A percentile compares a stretch with the other conserved stretches of the same genome.
phyloP scores from a whole-genome alignment of 208 protist species.

The Leishmania amazonensis region DNA sequence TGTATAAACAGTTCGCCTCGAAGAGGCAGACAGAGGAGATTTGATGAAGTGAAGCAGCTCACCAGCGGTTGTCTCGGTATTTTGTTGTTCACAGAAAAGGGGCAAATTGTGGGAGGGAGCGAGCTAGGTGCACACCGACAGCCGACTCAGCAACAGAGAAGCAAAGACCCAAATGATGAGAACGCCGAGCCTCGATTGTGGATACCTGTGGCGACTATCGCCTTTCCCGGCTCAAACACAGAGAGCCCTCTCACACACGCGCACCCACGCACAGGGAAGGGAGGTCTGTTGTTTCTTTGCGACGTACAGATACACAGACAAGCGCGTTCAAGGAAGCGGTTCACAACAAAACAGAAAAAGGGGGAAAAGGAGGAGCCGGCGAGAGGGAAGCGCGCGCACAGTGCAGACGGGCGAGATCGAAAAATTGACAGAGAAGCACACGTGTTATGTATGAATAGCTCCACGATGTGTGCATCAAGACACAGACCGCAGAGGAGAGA shows the following conservation, averaged over 20 bases:
- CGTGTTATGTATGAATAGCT: neutral
- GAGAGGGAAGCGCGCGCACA: neutral
- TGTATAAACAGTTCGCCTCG: neutral
- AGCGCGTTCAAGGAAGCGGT: neutral
- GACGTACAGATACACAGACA: neutral
- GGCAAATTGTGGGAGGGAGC: neutral
- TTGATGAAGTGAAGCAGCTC: neutral
- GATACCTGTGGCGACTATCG: neutral
- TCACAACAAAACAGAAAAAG: no score
- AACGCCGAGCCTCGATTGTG: neutral
- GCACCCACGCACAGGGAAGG: neutral
- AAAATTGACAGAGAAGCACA: neutral
- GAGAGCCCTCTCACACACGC: neutral
- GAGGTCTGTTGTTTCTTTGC: neutral
- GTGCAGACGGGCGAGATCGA: no score
- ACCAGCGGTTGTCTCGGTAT: neutral
- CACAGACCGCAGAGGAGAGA: neutral
- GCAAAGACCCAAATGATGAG: neutral
- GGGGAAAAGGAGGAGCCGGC: neutral
- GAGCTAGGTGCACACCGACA: neutral
- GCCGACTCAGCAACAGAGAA: neutral
- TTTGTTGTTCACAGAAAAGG: neutral
- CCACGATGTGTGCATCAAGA: neutral
- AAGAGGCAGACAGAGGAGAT: neutral
- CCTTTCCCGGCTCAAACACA: neutral